Evolutionary conservation across 2,329 filamentous ascomycete genomes (phyloP), one percentile per base, ranked within the genome.

Genomic region (Microascus cirrosus): DNA sequence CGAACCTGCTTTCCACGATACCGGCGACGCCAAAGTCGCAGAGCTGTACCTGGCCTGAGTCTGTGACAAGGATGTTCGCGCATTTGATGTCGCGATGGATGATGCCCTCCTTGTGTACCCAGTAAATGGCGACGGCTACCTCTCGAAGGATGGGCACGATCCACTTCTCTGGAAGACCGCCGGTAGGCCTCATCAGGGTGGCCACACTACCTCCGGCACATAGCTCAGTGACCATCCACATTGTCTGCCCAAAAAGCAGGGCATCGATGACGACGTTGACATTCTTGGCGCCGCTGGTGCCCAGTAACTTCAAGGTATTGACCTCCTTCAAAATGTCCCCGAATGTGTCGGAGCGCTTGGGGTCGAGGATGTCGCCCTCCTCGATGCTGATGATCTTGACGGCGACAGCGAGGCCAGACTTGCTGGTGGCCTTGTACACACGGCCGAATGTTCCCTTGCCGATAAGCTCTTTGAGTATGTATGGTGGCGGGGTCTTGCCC

Each of bases 161-260:
- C 79, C 82, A 87, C 67, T 83, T 86, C 72, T 88, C 85, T 64
- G 83, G 79, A n/a, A 88, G 71, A 2, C 84, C 84, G 1, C 80
- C 81, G 0, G 83, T 82, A n/a, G 85, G 83, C 67, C 80, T 82
- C 83, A 86, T 85, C 59, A 81, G 79, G 61, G 80, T 92, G 62
- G 81, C 86, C 68, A 95, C 86, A 68, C 89, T 94, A 54, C 90
- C 90, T 61, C 90, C 90, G 6, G 87, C 88, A 65, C 89, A 92
- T 69, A 92, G 91, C 71, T 94, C 89, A 60, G 87, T 92, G 58
- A 94, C 83, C 75, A 94, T 89, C 90, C 90, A 95, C 74, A 95
- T 85, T 60, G 89, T 83, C 63, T 87, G 85, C 50, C 87, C 87
- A 42, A 93, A 83, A 10, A 87, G 84, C 22, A 92, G 78, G 4